Evolutionary conservation across 768 basidiomycete genomes (phyloP), one percentile per base, ranked within the genome.

Genomic region (Auricularia sp.): DNA sequence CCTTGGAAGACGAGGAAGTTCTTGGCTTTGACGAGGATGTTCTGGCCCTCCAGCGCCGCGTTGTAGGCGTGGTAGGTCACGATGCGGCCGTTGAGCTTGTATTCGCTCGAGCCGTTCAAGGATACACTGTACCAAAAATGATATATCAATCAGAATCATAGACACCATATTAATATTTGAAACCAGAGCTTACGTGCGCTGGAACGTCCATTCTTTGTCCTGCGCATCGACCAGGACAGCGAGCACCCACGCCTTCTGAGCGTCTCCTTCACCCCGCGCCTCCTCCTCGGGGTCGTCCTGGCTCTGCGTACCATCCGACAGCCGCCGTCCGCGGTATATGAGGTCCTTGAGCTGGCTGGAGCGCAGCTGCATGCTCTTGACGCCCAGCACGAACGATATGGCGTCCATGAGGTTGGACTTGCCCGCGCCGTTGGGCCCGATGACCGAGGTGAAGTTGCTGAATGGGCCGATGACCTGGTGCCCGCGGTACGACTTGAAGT

Each of bases 371-470:
- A 88, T 90, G 67, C 92, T 94, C 79, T 95, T 94, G 35, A 98
- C 90, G 36, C 97, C 97, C 5, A 99, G 86, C 8, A 98, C 97
- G 73, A 99, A 98, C 3, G 97, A 98, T 69, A 99, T 98, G 62
- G 97, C 97, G 73, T 99, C 97, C 97, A 98, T 98, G 64, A 98
- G 85, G 74, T 99, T 99, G 10, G 94, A 96, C 74, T 99, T 98
- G 66, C 97, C 97, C 0, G 96, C 94, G 65, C 97, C 96, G 88
- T 99, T 98, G 42, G 97, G 96, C 24, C 97, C 97, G 70, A 99
- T 98, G 64, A 98, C 83, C 11, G 93, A 96, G 0, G 96, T 95
- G 77, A 99, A 99, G 71, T 88, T 86, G 77, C 84, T 86, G 79
- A 95, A 94, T 1, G 94, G 94, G 0, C 94, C 94, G 61, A 95